A percentile compares a stretch with the other conserved stretches of the same genome.
phyloP scores from a whole-genome alignment of 2,329 filamentous ascomycete genomes.

The Xylariaceae sp. region DNA sequence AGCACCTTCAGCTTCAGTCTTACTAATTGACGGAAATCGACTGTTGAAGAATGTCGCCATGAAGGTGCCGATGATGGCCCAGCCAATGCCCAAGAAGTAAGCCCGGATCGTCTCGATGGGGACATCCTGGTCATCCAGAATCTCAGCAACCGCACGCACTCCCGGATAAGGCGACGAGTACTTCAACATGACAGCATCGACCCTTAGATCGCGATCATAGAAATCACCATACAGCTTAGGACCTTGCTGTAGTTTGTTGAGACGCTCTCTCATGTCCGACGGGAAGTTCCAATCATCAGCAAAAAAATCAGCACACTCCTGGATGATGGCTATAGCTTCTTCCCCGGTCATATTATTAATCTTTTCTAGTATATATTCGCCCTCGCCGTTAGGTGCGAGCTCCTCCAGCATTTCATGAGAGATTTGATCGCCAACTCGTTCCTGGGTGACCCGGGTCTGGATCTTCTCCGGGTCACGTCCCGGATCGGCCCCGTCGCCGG shows the following conservation, averaged over 20 bases:
- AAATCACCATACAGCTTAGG: slow-evolving; percentile 44
- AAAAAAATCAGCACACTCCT: slow-evolving; percentile 43
- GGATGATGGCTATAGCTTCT: slow-evolving; percentile 44
- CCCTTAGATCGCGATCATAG: slow-evolving; percentile 33
- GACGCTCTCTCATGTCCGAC: slow-evolving; percentile 45
- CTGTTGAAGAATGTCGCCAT: slow-evolving; percentile 24
- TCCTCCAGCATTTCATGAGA: slow-evolving; percentile 36
- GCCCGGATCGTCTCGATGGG: slow-evolving; percentile 47
- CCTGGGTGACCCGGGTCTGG: neutral
- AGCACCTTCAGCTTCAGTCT: too few relatives aligned
- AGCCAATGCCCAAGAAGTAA: slow-evolving; percentile 46
- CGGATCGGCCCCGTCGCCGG: too few relatives aligned
- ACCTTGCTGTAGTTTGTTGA: slow-evolving; percentile 42
- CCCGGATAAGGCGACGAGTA: slow-evolving; percentile 39
- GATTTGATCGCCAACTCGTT: slow-evolving; percentile 41
- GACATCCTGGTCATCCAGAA: slow-evolving; percentile 39
- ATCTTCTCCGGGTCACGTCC: too few relatives aligned
- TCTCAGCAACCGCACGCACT: slow-evolving; percentile 45
- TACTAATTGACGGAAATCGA: too few relatives aligned
- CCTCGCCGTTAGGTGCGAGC: slow-evolving; percentile 47
- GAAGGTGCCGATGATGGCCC: slow-evolving; percentile 44
- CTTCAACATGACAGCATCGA: too few relatives aligned
- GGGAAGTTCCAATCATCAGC: slow-evolving; percentile 50
- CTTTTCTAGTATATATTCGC: slow-evolving; percentile 45
- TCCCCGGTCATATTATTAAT: slow-evolving; percentile 48